Base-by-base conservation (phyloP, 352 stramenopile species). In the Thalassiosira livingstoniorum region DNA sequence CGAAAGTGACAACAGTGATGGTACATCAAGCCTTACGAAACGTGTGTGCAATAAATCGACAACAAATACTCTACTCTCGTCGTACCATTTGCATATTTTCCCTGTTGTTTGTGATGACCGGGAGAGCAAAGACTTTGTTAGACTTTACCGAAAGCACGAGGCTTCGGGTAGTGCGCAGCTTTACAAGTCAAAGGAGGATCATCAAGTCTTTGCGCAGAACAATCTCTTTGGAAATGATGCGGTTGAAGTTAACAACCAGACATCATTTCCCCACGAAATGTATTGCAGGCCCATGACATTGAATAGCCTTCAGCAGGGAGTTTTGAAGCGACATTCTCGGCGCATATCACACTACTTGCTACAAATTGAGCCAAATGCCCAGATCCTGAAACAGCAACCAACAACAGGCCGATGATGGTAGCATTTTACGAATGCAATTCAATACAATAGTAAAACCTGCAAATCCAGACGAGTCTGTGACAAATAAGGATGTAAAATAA, bases 341-440 rank as follows among this genome's bases (percentile, higher is more conserved):
- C n/a, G n/a, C 35, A 21, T 64, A 39, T 66, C 71, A 18, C 62
- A 79, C 35, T 79, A 79, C 25, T 34, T 79, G n/a, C 43, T 79
- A 11, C 71, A 79, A 67, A 79, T 79, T 66, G 70, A 78, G 42
- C 62, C 60, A n/a, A 64, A 75, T 39, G 10, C 27, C 29, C 62
- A 70, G 42, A 70, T 60, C 5, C 47, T n/a, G 21, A 58, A 58
- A 58, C n/a, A n/a, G n/a, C n/a, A n/a, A n/a, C n/a, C n/a, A n/a
- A n/a, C n/a, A n/a, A n/a, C n/a, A n/a, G n/a, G n/a, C n/a, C n/a
- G n/a, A n/a, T n/a, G n/a, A n/a, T n/a, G n/a, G n/a, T n/a, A n/a
- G n/a, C n/a, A n/a, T n/a, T n/a, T n/a, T n/a, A n/a, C n/a, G n/a
- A n/a, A n/a, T n/a, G n/a, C n/a, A n/a, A n/a, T n/a, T n/a, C n/a